Percentiles rank a stretch among this genome's conserved stretches.
Evolutionary conservation across 2,329 filamentous ascomycete genomes (phyloP).

Genomic region (Fusarium tanahbumbuense): DNA sequence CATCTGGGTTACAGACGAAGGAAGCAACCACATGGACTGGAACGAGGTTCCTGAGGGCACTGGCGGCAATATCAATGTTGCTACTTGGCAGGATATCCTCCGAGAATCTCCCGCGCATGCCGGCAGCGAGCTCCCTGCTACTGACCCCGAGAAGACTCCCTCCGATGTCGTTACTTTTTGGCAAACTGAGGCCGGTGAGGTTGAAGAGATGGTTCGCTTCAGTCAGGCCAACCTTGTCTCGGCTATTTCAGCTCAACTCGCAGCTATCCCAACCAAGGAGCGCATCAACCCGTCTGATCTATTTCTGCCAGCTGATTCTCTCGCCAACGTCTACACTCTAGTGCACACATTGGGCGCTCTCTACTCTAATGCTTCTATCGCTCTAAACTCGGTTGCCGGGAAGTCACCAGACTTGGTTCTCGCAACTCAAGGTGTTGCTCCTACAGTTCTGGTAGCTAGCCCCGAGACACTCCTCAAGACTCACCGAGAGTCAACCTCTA

Average conservation of each 20-base stretch:
- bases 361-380: conserved; percentile 85
- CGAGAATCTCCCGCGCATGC: conserved; percentile 72
- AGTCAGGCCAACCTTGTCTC: conserved; percentile 86
- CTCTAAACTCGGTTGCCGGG: conserved; percentile 88
- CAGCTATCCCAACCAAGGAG: conserved; percentile 79
- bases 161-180: conserved; percentile 75
- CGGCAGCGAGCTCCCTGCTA: conserved; percentile 72
- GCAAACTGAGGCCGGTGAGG: conserved; percentile 63
- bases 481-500: conserved; percentile 70
- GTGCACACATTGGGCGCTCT: conserved; percentile 84
- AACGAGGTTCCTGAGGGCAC: conserved; percentile 85
- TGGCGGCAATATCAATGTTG: conserved; percentile 79
- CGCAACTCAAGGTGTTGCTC: conserved; percentile 79
- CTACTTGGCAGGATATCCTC: conserved; percentile 93
- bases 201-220: conserved; percentile 82
- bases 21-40: conserved; percentile 95
- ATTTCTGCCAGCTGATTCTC: conserved; percentile 84
- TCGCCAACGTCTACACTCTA: conserved; percentile 83
- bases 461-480: conserved; percentile 77
- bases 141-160: conserved; percentile 65
- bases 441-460: conserved; percentile 84
- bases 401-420: conserved; percentile 76
- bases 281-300: conserved; percentile 80
- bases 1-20: conserved; percentile 92
- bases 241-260: conserved; percentile 82